A percentile compares a stretch with the other conserved stretches of the same genome.
phyloP scores from a whole-genome alignment of 2,329 filamentous ascomycete genomes.

The Boeremia exigua region DNA sequence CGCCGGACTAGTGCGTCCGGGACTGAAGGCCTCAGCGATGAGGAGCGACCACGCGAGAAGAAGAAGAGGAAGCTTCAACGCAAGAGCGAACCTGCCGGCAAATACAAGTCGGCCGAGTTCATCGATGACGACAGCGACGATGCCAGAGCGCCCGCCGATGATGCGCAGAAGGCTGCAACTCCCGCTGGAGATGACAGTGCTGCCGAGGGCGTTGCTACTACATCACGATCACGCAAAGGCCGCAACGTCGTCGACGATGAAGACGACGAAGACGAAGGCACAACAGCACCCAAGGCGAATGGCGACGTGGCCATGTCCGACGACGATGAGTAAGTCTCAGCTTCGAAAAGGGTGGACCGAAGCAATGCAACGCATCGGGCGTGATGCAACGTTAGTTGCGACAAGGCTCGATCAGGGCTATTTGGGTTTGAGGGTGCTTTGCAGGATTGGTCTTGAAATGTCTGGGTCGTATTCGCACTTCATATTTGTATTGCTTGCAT shows the following conservation, averaged over 20 bases:
- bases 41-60: constrained; percentile 65
- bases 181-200: constrained; percentile 24
- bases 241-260: constrained; percentile 45
- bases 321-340: constrained; percentile 32
- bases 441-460: background rate
- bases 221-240: constrained; percentile 37
- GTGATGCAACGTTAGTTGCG: background rate
- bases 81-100: constrained; percentile 57
- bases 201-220: constrained; percentile 32
- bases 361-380: background rate
- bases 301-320: constrained; percentile 37
- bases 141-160: constrained; percentile 27
- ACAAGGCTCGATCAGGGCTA: background rate
- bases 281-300: constrained; percentile 28
- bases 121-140: constrained; percentile 67
- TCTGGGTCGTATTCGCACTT: background rate
- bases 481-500: constrained; percentile 19
- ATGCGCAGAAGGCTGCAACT: constrained; percentile 18
- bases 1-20: constrained; percentile 47
- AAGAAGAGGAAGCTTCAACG: constrained; percentile 67
- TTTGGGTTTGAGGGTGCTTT: background rate
- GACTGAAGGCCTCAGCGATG: constrained; percentile 59
- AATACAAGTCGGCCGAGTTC: constrained; percentile 87
- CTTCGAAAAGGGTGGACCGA: background rate
- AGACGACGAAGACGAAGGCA: constrained; percentile 38